phyloP scores from a whole-genome alignment of 805 yeast species.

The Peterozyma toletana region DNA sequence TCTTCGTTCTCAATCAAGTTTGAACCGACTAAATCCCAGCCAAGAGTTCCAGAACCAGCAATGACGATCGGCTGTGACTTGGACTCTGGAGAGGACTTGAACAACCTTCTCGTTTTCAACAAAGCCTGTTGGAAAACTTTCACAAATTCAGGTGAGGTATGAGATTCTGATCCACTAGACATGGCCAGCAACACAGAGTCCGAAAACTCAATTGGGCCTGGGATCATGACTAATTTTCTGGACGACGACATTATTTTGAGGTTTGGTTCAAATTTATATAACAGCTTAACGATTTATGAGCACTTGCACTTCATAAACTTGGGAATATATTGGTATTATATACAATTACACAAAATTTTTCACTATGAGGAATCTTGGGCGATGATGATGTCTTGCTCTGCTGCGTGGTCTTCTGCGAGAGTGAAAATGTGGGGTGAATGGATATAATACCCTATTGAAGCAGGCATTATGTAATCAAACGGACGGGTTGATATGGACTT shows the following conservation, averaged over 20 bases:
- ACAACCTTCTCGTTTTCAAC: conserved; percentile 61
- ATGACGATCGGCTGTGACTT: conserved; percentile 75
- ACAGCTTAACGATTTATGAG: no score
- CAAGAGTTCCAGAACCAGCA: conserved; percentile 90
- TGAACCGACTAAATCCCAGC: conserved; percentile 87
- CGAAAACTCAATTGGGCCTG: conserved; percentile 53
- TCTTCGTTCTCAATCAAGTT: conserved; percentile 56
- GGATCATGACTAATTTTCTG: conserved; percentile 26
- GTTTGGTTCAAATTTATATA: not conserved
- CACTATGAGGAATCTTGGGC: no score
- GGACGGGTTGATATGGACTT: no score
- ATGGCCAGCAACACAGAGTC: conserved; percentile 73
- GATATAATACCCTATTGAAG: no score
- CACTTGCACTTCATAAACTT: no score
- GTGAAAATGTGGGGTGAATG: no score
- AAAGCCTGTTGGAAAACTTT: conserved; percentile 64
- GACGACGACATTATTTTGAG: conserved; percentile 12
- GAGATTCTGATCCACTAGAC: conserved; percentile 82
- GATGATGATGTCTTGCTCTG: no score
- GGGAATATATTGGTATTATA: no score
- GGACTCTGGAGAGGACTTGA: conserved; percentile 52
- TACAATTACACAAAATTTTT: no score
- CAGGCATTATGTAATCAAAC: no score
- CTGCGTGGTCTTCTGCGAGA: no score
- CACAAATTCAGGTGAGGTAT: conserved; percentile 80